A percentile compares a stretch with the other conserved stretches of the same genome.
Conservation (phyloP, 2,329 filamentous ascomycete genomes). For the Pseudogymnoascus sp. region DNA sequence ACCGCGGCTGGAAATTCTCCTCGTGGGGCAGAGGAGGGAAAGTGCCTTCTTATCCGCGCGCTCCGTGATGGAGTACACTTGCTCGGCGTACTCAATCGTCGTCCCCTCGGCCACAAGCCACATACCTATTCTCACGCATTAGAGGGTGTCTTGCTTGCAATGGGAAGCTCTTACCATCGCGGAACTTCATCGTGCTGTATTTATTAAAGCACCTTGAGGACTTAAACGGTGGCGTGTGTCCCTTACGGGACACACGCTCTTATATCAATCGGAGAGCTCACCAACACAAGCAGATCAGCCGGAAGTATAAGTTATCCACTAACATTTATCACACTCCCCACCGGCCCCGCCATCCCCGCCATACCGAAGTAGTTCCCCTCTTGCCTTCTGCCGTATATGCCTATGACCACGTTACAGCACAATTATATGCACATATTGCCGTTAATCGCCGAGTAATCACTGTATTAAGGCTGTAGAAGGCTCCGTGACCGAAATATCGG, state of each 20-base stretch:
- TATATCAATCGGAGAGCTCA: neutral
- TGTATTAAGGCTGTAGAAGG: neutral
- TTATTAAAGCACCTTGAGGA: neutral
- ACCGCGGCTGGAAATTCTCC: conserved; percentile 43
- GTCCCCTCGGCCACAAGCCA: conserved; percentile 56
- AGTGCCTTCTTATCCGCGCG: conserved; percentile 38
- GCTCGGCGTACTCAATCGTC: conserved; percentile 56
- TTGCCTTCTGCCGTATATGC: neutral
- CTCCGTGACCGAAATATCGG: conserved; percentile 3
- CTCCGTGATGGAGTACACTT: conserved; percentile 44
- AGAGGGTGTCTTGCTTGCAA: neutral
- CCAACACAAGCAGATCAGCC: neutral
- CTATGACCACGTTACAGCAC: neutral
- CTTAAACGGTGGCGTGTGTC: neutral
- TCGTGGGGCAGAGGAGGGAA: conserved; percentile 49
- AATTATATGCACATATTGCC: conserved; percentile 1
- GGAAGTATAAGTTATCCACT: neutral
- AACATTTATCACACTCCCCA: conserved; percentile 2
- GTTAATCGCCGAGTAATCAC: neutral
- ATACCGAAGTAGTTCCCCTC: neutral
- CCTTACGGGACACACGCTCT: conserved; percentile 2
- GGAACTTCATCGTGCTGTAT: conserved; percentile 45
- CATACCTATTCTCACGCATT: conserved; percentile 37
- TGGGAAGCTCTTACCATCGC: conserved; percentile 38
- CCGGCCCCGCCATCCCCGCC: conserved; percentile 5